These are phyloP conservation scores for Spizellomyces sp. DNA, from an alignment of 192 early-diverging fungal genomes.

Conservation along the genomic window DNA sequence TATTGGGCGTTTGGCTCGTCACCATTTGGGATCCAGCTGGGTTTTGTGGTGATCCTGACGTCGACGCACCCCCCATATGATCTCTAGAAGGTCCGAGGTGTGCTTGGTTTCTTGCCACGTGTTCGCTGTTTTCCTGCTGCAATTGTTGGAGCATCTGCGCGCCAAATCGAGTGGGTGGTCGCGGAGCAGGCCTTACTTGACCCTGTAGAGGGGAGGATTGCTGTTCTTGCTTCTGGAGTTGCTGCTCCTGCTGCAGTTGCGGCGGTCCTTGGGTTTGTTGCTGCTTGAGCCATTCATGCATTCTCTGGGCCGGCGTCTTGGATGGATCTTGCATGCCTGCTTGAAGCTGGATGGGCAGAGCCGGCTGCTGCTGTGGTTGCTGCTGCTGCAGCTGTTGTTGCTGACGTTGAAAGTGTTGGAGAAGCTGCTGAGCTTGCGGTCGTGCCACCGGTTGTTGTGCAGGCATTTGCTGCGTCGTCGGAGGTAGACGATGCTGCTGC, in stretches of 20 bases:
- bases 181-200: not conserved
- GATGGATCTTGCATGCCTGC: not conserved
- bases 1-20: too few relatives aligned
- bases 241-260: conserved; percentile 22
- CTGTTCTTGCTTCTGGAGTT: conserved; percentile 6
- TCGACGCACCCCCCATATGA: too few relatives aligned
- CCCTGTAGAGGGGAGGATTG: too few relatives aligned
- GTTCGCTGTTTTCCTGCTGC: conserved; percentile 21
- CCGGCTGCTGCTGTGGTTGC: conserved; percentile 2
- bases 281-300: not conserved
- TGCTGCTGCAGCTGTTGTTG: conserved; percentile 5
- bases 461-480: too few relatives aligned
- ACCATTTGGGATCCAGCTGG: too few relatives aligned
- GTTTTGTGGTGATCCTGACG: too few relatives aligned
- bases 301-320: not conserved
- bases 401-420: conserved; percentile 18
- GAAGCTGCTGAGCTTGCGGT: not conserved
- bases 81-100: conserved; percentile 16
- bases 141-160: conserved; percentile 24
- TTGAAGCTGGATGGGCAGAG: not conserved
- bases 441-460: too few relatives aligned
- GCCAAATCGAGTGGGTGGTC: conserved; percentile 13
- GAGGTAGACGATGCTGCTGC: too few relatives aligned
- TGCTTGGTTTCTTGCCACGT: conserved; percentile 24
- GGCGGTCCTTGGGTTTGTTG: conserved; percentile 3